Percentiles rank a stretch among this genome's conserved stretches.
Conservation (phyloP, 176 grass and related monocot species). For the Aegilops sharonensis region DNA sequence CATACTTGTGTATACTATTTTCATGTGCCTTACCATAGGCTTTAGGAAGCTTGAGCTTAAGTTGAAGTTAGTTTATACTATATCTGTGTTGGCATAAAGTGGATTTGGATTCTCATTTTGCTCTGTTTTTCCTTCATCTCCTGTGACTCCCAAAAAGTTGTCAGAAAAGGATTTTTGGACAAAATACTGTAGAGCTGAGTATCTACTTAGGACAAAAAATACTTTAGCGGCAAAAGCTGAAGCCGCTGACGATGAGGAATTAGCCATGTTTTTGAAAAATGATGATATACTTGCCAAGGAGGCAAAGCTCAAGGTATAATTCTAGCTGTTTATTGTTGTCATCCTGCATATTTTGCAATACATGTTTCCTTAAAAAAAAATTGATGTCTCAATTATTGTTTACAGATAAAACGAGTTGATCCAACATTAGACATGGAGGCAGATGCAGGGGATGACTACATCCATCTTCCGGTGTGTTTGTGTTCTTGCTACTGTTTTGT, state of each 20-base stretch:
- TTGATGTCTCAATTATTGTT: slow-evolving; percentile 17
- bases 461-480: slow-evolving; percentile 71
- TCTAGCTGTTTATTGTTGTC: slow-evolving; percentile 5
- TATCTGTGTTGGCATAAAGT: background rate
- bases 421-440: slow-evolving; percentile 99
- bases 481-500: slow-evolving; percentile 17
- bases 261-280: slow-evolving; percentile 83
- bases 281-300: slow-evolving; percentile 96
- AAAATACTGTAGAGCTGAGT: slow-evolving; percentile 98
- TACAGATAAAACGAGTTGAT: slow-evolving; percentile 95
- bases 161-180: slow-evolving; percentile 91
- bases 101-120: slow-evolving; percentile 11
- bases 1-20: background rate
- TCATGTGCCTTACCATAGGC: background rate
- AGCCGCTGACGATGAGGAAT: slow-evolving; percentile 95
- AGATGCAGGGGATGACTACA: slow-evolving; percentile 90
- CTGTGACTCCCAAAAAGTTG: slow-evolving; percentile 46
- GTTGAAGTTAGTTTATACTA: background rate
- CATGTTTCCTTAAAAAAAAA: background rate
- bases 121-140: slow-evolving; percentile 12
- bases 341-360: slow-evolving; percentile 17
- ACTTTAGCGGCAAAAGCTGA: slow-evolving; percentile 74
- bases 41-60: slow-evolving; percentile 11
- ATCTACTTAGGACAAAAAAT: slow-evolving; percentile 91
- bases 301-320: slow-evolving; percentile 64